These are phyloP conservation scores for Barnettozyma pratensis DNA, from an alignment of 805 yeast species.

Conservation along the genomic window DNA sequence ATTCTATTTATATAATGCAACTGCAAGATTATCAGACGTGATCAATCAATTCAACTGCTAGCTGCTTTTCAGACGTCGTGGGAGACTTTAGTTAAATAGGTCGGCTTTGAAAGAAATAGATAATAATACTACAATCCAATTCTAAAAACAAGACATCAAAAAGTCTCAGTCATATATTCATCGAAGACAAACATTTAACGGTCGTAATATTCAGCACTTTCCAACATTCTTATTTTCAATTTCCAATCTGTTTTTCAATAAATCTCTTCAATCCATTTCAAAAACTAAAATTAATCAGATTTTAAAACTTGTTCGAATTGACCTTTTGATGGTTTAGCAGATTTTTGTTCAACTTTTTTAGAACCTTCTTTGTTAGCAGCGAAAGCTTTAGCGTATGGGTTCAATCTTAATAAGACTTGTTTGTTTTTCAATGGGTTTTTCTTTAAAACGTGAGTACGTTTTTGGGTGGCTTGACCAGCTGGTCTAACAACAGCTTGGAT, in stretches of 20 bases:
- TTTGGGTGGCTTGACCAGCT: slow-evolving; percentile 90
- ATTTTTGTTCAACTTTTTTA: slow-evolving; percentile 61
- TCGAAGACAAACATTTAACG: too few species aligned
- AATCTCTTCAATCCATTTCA: neutral
- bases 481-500: slow-evolving; percentile 96
- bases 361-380: slow-evolving; percentile 88
- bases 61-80: too few species aligned
- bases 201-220: neutral
- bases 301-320: slow-evolving; percentile 63
- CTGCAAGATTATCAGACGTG: too few species aligned
- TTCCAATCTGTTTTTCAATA: neutral
- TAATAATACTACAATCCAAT: too few species aligned
- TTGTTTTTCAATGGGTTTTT: slow-evolving; percentile 99
- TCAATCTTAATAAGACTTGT: slow-evolving; percentile 94
- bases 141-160: neutral
- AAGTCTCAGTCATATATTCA: neutral
- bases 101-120: too few species aligned
- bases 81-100: too few species aligned
- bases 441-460: slow-evolving; percentile 95
- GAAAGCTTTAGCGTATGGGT: slow-evolving; percentile 99
- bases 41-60: too few species aligned
- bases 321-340: slow-evolving; percentile 67
- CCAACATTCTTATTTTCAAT: neutral
- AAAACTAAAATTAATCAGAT: slow-evolving; percentile 40
- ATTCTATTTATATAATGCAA: too few species aligned